These are phyloP conservation scores for Syzygium malaccense DNA, from an alignment of 441 rosid species.

Conservation along the genomic window DNA sequence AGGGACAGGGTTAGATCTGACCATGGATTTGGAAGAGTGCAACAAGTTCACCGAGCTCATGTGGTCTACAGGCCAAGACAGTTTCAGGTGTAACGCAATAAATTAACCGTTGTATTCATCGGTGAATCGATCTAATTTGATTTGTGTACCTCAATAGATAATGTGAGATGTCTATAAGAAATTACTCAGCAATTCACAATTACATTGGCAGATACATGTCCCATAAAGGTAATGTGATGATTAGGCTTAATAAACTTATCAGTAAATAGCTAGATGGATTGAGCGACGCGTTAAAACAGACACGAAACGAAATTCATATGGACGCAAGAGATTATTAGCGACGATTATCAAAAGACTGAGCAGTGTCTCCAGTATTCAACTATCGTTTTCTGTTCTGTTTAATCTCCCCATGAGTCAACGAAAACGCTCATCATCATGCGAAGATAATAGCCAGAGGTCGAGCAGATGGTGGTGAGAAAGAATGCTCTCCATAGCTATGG, in stretches of 20 bases:
- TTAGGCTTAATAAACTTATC: not conserved
- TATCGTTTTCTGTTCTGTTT: not conserved
- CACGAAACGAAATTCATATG: not conserved
- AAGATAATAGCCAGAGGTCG: not conserved
- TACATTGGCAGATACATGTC: too few species aligned
- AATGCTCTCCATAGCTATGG: not conserved
- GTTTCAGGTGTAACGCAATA: not conserved
- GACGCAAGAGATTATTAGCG: not conserved
- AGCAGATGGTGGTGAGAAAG: not conserved
- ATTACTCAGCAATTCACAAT: too few species aligned
- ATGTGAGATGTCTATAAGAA: too few species aligned
- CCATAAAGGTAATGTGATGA: not conserved
- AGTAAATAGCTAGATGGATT: not conserved
- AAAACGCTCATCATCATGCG: not conserved
- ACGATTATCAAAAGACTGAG: not conserved
- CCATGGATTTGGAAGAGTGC: not conserved
- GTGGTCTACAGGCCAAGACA: constrained; percentile 1
- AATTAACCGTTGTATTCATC: not conserved
- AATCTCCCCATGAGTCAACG: not conserved
- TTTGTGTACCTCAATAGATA: too few species aligned
- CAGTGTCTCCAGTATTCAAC: not conserved
- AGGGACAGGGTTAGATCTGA: not conserved
- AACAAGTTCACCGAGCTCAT: constrained; percentile 1
- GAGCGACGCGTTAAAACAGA: not conserved
- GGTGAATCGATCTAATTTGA: not conserved